Percentiles rank a stretch among this genome's conserved stretches.
These are phyloP conservation scores for Cladosporium sp. DNA, from an alignment of 2,329 filamentous ascomycete species.

Conservation along the genomic window DNA sequence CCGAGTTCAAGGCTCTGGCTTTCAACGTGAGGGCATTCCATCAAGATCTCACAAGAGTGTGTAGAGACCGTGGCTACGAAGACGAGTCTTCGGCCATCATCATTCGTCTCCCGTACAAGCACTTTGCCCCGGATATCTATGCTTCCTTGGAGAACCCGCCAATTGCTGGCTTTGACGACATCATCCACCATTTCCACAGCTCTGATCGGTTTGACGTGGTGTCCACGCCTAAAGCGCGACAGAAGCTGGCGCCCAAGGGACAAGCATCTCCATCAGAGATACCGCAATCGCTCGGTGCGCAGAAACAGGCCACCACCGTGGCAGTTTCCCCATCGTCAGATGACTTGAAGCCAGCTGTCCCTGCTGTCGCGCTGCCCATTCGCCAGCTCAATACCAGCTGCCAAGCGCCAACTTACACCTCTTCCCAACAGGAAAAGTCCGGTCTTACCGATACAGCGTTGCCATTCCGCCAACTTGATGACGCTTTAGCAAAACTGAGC, in stretches of 20 bases:
- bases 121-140: conserved; percentile 27
- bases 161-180: conserved; percentile 14
- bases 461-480: background rate
- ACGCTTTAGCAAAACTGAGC: background rate
- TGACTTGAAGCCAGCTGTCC: background rate
- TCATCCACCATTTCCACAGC: conserved; percentile 21
- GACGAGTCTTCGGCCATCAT: conserved; percentile 39
- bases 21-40: conserved; percentile 42
- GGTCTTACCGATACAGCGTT: background rate
- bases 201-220: conserved; percentile 1
- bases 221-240: background rate
- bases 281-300: background rate
- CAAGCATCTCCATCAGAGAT: background rate
- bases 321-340: background rate
- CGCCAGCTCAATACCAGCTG: background rate
- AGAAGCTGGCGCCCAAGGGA: background rate
- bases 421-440: background rate
- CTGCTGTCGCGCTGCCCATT: background rate
- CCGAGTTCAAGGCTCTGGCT: conserved; percentile 40
- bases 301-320: background rate
- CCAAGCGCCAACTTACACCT: background rate
- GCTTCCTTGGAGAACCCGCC: conserved; percentile 26
- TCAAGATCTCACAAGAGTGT: conserved; percentile 42
- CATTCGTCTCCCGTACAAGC: conserved; percentile 34
- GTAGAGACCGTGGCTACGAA: conserved; percentile 40